Evolutionary conservation across 129 eudicot species (phyloP).

Genomic region (Arctium minus): DNA sequence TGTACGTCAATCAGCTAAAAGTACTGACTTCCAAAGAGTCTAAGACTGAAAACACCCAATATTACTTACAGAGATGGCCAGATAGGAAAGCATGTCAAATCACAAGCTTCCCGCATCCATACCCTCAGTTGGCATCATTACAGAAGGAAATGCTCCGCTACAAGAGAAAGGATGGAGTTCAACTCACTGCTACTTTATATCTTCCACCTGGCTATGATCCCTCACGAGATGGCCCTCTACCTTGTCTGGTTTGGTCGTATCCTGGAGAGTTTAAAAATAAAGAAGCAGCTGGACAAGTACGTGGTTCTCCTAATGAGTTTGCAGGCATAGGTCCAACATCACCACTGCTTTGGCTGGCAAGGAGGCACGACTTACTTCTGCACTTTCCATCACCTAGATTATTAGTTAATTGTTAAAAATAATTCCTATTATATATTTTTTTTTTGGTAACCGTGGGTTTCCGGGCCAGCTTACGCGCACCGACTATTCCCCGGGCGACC

Average conservation of each 20-base stretch:
- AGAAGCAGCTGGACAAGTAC: conserved; percentile 97
- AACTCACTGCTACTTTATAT: conserved; percentile 88
- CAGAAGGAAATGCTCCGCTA: conserved; percentile 93
- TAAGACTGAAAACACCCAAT: conserved; percentile 93
- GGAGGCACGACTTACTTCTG: conserved; percentile 43
- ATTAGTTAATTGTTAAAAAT: background rate
- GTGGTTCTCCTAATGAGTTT: conserved; percentile 97
- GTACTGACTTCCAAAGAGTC: conserved; percentile 89
- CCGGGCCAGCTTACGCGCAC: too few relatives aligned
- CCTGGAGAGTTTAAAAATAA: conserved; percentile 97
- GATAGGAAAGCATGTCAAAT: conserved; percentile 65
- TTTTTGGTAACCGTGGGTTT: too few relatives aligned
- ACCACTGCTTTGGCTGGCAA: conserved; percentile 92
- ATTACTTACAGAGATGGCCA: conserved; percentile 79
- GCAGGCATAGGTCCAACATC: conserved; percentile 94
- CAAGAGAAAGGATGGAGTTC: conserved; percentile 90
- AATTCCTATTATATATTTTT: background rate
- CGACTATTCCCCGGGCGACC: too few relatives aligned
- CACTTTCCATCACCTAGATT: background rate
- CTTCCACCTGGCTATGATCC: conserved; percentile 96
- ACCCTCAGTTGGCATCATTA: conserved; percentile 81
- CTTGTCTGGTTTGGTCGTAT: conserved; percentile 97
- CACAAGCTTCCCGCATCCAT: conserved; percentile 91
- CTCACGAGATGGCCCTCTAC: conserved; percentile 84
- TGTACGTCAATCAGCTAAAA: conserved; percentile 49